Evolutionary conservation across 1,284 basidiomycete species (phyloP), one percentile per base, ranked within the genome.

Genomic region (Sanguinoderma infundibulare): DNA sequence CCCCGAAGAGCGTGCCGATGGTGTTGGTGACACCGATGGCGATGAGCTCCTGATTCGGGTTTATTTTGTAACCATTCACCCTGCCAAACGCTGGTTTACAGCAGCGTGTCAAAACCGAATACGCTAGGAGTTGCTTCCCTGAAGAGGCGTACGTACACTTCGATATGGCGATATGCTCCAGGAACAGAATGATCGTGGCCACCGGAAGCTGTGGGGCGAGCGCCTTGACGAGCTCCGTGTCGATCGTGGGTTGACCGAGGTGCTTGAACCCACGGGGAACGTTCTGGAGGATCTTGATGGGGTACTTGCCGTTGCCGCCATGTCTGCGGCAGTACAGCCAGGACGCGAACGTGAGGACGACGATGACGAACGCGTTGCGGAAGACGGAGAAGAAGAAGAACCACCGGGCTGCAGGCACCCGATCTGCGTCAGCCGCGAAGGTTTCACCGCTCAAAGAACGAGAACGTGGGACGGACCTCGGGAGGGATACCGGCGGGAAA

Each of bases 1-100:
- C 96, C 57, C 87, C 86, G 74, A 98, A 97, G 69, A 90, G 80
- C 17, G 90, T 89, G 5, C 94, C 94, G 64, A 95, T 74, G 1
- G 90, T 91, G 74, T 96, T 96, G n/a, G 94, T 89, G 24, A 98
- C 95, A 46, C 97, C 97, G 67, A 99, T 98, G 39, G 97, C 96
- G 69, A 98, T 91, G 53, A 98, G 84, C 76, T 98, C 96, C 75
- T 98, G 96, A 78, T 95, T 95, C 8, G 96, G 95, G 72, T 97
- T 89, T 76, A 98, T 98, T 76, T 95, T 98, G 83, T 98, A 98
- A 34, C 91, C 91, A 76, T 98, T 98, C 61, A 98, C 78, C 61
- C 96, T 87, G 63, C 97, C 96, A 74, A 98, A 98, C 0, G 95
- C 94, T 91, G 32, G 26, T 42, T n/a, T 17, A 26, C 2, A 17